Evolutionary conservation across 495 filamentous ascomycete species (phyloP).

Genomic region (Aspergillus asperescens): DNA sequence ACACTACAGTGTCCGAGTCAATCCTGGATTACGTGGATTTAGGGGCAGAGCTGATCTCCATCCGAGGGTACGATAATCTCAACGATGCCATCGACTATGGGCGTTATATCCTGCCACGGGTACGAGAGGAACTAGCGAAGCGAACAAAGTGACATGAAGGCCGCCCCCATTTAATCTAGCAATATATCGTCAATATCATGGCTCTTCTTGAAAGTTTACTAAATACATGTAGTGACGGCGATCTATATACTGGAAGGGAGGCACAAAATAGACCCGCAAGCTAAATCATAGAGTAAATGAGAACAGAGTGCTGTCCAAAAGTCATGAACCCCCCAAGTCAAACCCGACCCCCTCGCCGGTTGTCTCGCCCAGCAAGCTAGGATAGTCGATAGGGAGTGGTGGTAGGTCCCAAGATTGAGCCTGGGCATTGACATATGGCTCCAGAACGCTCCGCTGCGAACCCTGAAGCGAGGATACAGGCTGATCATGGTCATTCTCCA

Average conservation of each 20-base stretch:
- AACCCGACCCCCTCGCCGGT: neutral
- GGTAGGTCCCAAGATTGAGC: neutral
- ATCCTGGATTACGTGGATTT: constrained; percentile 50
- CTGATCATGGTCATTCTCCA: neutral
- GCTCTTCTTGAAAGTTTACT: too few relatives aligned
- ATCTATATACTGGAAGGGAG: too few relatives aligned
- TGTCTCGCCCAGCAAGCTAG: neutral
- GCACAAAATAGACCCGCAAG: too few relatives aligned
- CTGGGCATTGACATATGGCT: neutral
- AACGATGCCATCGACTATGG: constrained; percentile 53
- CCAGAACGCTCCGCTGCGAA: neutral
- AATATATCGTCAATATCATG: too few relatives aligned
- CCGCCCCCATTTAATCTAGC: neutral
- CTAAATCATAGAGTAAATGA: too few relatives aligned
- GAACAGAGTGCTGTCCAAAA: too few relatives aligned
- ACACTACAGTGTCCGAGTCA: constrained; percentile 44
- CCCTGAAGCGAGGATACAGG: neutral
- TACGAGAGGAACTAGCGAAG: constrained; percentile 38
- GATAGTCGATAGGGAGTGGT: neutral
- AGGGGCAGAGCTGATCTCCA: constrained; percentile 48
- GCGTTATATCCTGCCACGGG: constrained; percentile 42
- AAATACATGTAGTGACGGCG: too few relatives aligned
- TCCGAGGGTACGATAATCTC: constrained; percentile 51
- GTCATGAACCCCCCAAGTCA: neutral
- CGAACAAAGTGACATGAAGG: constrained; percentile 2